Percentiles rank a stretch among this genome's conserved stretches.
Conservation (phyloP, 768 basidiomycete genomes). For the Lentinula lateritia region DNA sequence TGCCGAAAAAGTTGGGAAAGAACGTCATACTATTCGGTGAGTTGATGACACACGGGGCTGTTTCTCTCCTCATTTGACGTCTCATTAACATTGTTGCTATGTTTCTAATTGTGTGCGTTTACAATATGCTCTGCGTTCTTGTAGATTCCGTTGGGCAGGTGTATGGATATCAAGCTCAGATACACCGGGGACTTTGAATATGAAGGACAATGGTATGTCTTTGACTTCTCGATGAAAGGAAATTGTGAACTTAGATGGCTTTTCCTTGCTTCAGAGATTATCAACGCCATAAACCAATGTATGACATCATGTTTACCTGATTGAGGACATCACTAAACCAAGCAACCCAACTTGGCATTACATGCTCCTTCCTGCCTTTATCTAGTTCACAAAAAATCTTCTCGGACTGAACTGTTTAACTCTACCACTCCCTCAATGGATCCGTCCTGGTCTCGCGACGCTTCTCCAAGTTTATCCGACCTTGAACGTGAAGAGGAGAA, state of each 20-base stretch:
- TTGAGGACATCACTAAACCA: no score
- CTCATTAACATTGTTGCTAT: background rate
- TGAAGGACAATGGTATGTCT: conserved; percentile 79
- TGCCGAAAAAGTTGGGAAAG: conserved; percentile 89
- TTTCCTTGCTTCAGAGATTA: conserved; percentile 54
- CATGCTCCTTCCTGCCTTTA: no score
- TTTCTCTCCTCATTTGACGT: background rate
- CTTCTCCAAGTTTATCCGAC: no score
- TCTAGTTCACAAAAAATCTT: background rate
- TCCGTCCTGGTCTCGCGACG: no score
- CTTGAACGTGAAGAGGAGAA: background rate
- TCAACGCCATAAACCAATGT: conserved; percentile 98
- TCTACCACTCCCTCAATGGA: background rate
- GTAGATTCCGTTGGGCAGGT: conserved; percentile 90
- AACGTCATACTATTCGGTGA: conserved; percentile 82
- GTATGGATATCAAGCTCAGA: conserved; percentile 82
- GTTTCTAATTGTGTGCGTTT: conserved; percentile 2
- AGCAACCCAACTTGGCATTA: no score
- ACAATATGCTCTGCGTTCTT: background rate
- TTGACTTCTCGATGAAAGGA: background rate
- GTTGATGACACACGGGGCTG: conserved; percentile 18
- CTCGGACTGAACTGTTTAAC: conserved; percentile 8
- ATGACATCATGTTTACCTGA: conserved; percentile 23
- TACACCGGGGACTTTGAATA: conserved; percentile 77
- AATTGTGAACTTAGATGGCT: background rate